Evolutionary conservation across 2,329 filamentous ascomycete species (phyloP), one percentile per base, ranked within the genome.

Genomic region (Lecanicillium sp.): DNA sequence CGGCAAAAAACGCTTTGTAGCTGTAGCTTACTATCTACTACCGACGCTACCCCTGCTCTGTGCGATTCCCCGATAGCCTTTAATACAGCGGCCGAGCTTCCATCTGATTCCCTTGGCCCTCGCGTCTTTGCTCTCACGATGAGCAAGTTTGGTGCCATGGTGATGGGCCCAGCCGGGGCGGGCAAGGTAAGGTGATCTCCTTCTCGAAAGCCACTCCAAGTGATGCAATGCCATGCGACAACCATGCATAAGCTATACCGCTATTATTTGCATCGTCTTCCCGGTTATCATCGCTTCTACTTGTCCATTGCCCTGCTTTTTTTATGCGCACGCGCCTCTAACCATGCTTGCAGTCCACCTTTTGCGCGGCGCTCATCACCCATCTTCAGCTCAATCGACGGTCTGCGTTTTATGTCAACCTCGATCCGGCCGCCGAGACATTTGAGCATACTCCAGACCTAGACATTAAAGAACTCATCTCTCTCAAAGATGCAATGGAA

Each of bases 361-460:
- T 98, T 63, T 95, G 88, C 70, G 83, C 85, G 42, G 79, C 87
- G 50, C 75, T 98, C 52, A 95, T 96, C 58, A 88, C 92, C 44
- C 87, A 96, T 56, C 80, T 96, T 18, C 80, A 86, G 52, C 84
- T 88, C 57, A 89, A 86, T 62, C 85, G 86, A 40, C 85, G 89
- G n/a, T 94, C 88, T 35, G 85, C 85, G 62, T 95, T 94, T 73
- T 98, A 96, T 65, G 83, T 98, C 58, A 98, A 98, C 65, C 86
- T 98, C 54, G 92, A 98, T 60, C 92, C 92, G 6, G 92, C 92
- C 41, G 92, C 92, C 57, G 89, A 95, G 63, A 74, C 81, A 35
- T 96, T 98, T 62, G 81, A 83, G 54, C 94, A 95, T 65, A 73
- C 85, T 50, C 92, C 89, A 16, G 89, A 95, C 59, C 78, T 95